These are phyloP conservation scores for Celoporthe dispersa DNA, from an alignment of 2,329 filamentous ascomycete genomes.

Conservation along the genomic window DNA sequence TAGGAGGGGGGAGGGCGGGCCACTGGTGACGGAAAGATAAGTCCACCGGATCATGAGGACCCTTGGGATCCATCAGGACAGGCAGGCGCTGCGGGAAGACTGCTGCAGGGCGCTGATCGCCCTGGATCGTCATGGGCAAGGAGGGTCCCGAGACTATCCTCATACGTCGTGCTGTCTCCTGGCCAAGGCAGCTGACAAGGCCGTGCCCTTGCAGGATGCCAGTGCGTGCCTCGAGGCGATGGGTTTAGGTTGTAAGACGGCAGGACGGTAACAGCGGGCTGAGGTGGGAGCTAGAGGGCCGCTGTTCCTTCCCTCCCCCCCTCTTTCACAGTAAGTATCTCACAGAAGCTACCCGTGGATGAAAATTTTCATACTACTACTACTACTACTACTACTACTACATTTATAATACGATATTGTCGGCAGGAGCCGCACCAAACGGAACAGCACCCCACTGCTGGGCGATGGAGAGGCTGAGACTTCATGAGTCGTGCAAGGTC, in stretches of 20 bases:
- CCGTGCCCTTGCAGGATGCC: not conserved
- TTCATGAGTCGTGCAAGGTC: conserved; percentile 7
- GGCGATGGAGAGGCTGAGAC: conserved; percentile 1
- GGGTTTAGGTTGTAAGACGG: not conserved
- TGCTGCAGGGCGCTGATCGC: conserved; percentile 2
- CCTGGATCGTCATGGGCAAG: not conserved
- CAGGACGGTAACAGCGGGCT: not conserved
- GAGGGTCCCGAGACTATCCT: not conserved
- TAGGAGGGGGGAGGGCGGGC: not conserved
- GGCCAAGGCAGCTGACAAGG: not conserved
- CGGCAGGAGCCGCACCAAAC: conserved; percentile 15
- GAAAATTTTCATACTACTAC: conserved; percentile 7
- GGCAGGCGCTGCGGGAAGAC: not conserved
- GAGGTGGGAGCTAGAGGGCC: not conserved
- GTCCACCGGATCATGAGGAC: conserved; percentile 1
- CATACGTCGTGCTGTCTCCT: not conserved
- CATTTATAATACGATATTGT: not conserved
- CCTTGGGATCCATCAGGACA: not conserved
- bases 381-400: too few relatives aligned
- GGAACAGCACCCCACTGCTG: not conserved
- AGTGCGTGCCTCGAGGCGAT: not conserved
- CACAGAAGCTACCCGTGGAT: not conserved
- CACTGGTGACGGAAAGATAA: not conserved
- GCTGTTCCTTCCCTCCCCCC: too few relatives aligned
- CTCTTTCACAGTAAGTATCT: not conserved